Evolutionary conservation across 768 basidiomycete genomes (phyloP).

Genomic region (Amanita jacksonii): DNA sequence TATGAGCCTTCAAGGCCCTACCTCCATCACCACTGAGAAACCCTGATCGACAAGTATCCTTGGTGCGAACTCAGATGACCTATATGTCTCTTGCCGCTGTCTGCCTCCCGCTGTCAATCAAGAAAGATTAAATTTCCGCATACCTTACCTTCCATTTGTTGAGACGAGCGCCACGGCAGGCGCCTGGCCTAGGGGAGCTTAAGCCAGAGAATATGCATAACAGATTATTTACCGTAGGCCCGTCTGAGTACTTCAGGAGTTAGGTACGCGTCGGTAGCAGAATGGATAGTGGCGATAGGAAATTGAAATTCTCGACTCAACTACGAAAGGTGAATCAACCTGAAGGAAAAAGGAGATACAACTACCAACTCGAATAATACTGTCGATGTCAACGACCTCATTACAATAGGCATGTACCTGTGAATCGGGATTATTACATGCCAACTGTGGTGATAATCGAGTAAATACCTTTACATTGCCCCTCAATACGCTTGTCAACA

Average conservation of each 20-base stretch:
- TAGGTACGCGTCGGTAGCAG: constrained; percentile 76
- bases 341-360: neutral
- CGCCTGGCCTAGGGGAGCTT: constrained; percentile 36
- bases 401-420: constrained; percentile 43
- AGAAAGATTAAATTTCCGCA: neutral
- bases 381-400: constrained; percentile 61
- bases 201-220: neutral
- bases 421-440: neutral
- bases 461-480: constrained; percentile 59
- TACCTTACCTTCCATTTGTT: constrained; percentile 25
- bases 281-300: constrained; percentile 67
- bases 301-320: constrained; percentile 82
- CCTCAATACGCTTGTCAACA: constrained; percentile 67
- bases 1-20: constrained; percentile 12
- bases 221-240: constrained; percentile 40
- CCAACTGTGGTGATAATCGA: neutral
- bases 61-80: constrained; percentile 73
- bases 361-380: constrained; percentile 50
- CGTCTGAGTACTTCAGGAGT: constrained; percentile 70
- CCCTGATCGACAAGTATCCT: constrained; percentile 62
- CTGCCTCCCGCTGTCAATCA: constrained; percentile 21
- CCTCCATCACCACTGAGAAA: constrained; percentile 70
- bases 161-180: constrained; percentile 80
- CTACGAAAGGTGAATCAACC: constrained; percentile 21
- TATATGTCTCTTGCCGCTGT: constrained; percentile 76